phyloP scores from a whole-genome alignment of 306 rosid genomes.

The Vigna reflexopilosa region DNA sequence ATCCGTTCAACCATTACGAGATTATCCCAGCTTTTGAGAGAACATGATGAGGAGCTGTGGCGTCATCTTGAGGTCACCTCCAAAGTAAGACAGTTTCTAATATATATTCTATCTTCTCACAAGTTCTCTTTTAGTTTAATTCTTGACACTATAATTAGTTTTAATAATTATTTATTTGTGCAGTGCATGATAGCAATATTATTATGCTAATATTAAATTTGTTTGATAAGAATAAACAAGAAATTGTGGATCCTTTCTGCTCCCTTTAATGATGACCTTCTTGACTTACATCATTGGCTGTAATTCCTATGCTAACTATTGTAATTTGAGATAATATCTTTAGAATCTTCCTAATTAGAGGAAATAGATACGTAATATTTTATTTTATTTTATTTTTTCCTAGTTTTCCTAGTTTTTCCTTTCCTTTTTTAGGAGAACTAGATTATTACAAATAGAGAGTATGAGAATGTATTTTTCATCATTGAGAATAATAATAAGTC shows the following conservation, averaged over 20 bases:
- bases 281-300: no score
- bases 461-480: no score
- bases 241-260: constrained; percentile 2
- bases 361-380: no score
- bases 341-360: no score
- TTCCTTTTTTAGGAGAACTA: no score
- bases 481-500: no score
- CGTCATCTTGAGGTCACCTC: constrained; percentile 99
- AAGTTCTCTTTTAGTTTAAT: background rate
- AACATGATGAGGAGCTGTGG: constrained; percentile 99
- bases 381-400: no score
- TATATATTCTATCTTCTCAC: constrained; percentile 18
- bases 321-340: no score
- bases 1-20: constrained; percentile 93
- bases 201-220: constrained; percentile 16
- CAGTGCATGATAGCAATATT: constrained; percentile 3
- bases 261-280: constrained; percentile 16
- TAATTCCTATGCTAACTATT: no score
- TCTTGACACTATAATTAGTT: constrained; percentile 28
- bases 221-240: constrained; percentile 15
- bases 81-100: constrained; percentile 65
- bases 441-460: no score
- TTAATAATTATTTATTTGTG: background rate
- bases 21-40: constrained; percentile 89
- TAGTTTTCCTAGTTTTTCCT: no score